Conservation (phyloP, 371 early-diverging fungal genomes). For the Syncephalastrum sp. region DNA sequence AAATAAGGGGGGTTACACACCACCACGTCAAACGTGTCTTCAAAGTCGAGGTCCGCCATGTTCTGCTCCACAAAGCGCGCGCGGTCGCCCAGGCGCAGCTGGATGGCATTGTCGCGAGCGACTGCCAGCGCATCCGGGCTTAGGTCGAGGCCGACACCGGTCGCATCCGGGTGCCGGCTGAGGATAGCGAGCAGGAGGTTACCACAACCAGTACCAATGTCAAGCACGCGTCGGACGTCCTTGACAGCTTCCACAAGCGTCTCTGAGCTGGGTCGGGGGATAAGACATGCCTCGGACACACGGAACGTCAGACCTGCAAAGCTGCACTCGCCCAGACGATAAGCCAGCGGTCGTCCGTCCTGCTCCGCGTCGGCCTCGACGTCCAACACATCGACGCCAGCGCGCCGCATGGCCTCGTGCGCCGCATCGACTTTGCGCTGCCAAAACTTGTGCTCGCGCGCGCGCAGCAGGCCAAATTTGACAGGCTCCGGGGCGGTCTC, state of each 20-base stretch:
- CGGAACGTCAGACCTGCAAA: conserved; percentile 59
- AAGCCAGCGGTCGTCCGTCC: conserved; percentile 51
- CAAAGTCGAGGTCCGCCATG: conserved; percentile 37
- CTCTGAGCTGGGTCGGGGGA: conserved; percentile 72
- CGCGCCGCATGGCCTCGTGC: conserved; percentile 43
- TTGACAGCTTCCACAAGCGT: conserved; percentile 56
- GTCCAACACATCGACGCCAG: conserved; percentile 18
- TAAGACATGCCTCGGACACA: conserved; percentile 65
- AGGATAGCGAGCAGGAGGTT: conserved; percentile 67
- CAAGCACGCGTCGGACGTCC: conserved; percentile 42
- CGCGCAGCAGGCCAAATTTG: conserved; percentile 51
- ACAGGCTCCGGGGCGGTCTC: conserved; percentile 50
- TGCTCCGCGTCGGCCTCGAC: background rate
- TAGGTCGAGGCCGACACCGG: conserved; percentile 68
- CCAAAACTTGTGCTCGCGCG: conserved; percentile 62
- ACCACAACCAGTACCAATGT: conserved; percentile 79
- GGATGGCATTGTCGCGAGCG: conserved; percentile 45
- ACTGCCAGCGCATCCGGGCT: conserved; percentile 57
- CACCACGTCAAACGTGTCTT: conserved; percentile 52
- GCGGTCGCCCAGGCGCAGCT: conserved; percentile 30
- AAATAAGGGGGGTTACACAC: conserved; percentile 81
- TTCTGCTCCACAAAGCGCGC: conserved; percentile 36
- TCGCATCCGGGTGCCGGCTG: conserved; percentile 13
- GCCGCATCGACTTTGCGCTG: conserved; percentile 46
- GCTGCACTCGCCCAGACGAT: conserved; percentile 57